Evolutionary conservation across 2,329 filamentous ascomycete species (phyloP), one percentile per base, ranked within the genome.

Genomic region (Myriosclerotinia duriaeana): DNA sequence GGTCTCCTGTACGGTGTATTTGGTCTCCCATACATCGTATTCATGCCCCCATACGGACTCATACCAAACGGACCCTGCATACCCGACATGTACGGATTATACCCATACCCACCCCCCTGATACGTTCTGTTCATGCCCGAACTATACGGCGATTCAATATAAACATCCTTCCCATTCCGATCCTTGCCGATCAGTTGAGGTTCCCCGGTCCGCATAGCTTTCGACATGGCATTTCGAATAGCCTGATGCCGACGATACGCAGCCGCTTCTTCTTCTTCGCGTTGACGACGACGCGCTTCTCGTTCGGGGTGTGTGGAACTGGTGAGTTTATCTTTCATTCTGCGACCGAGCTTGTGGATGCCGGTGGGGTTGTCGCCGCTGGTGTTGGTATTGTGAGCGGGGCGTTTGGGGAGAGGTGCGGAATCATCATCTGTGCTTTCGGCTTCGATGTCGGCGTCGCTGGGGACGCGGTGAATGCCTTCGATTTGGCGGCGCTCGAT

Each of bases 301-400:
- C 85, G 82, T 72, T 88, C 77, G 34, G 81, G 77, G 73, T 87
- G 85, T 5, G 85, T 86, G 5, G 80, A 82, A 20, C 79, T 77
- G 0, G 86, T 88, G 20, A 87, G 71, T 70, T 83, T 84, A 75
- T 88, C 85, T 73, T 88, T 88, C 69, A 88, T 76, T 64, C 81
- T 83, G 66, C 85, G 80, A 1, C 84, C 84, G 30, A 86, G 79
- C 62, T 78, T 80, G 54, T 79, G 77, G 46, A 79, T 75, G 7
- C 75, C 76, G 7, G 66, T 72, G 67, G 60, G 70, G 70, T 40
- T 71, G 61, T 66, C 71, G 60, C 53, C 76, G 75, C 22, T 15
- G 30, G 56, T 34, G 26, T 67, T 65, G 68, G 72, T 55, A 72
- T 79, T 70, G 53, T 76, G 74, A 7, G 75, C 73, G 2, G 44